A percentile compares a stretch with the other conserved stretches of the same genome.
Conservation (phyloP, 176 grass and related monocot genomes). For the Chrysopogon serrulatus region DNA sequence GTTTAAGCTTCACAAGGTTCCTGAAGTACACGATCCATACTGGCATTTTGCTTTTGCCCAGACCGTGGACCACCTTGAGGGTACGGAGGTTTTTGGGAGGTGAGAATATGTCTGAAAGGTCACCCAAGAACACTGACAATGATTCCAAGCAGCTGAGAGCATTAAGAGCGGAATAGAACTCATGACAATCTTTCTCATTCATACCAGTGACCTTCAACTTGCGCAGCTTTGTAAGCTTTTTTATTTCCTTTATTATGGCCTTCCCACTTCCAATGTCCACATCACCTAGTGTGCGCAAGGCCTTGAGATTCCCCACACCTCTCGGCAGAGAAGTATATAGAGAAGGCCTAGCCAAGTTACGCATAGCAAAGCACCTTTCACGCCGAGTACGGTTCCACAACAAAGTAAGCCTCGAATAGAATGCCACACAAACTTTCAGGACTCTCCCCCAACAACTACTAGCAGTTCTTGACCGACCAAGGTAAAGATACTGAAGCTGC, state of each 20-base stretch:
- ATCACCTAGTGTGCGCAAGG: not conserved
- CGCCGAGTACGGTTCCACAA: too few species aligned
- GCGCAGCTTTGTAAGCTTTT: not conserved
- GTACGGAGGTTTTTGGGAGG: not conserved
- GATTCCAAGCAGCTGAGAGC: too few species aligned
- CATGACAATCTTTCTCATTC: not conserved
- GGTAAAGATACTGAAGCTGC: not conserved
- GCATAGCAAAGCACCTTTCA: too few species aligned
- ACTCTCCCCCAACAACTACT: too few species aligned
- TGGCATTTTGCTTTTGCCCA: not conserved
- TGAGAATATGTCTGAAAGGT: not conserved
- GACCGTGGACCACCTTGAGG: not conserved
- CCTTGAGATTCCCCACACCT: not conserved
- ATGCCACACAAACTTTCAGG: not conserved
- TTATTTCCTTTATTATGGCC: not conserved
- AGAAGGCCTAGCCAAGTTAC: too few species aligned
- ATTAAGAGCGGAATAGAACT: not conserved
- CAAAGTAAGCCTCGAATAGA: too few species aligned
- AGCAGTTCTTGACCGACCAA: not conserved
- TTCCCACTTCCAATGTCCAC: not conserved
- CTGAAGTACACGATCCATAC: not conserved
- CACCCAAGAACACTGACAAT: not conserved
- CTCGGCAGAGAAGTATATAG: too few species aligned
- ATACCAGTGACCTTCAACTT: not conserved
- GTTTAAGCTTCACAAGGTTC: not conserved